Conservation (phyloP, 768 basidiomycete genomes). For the Amanita rimosa region DNA sequence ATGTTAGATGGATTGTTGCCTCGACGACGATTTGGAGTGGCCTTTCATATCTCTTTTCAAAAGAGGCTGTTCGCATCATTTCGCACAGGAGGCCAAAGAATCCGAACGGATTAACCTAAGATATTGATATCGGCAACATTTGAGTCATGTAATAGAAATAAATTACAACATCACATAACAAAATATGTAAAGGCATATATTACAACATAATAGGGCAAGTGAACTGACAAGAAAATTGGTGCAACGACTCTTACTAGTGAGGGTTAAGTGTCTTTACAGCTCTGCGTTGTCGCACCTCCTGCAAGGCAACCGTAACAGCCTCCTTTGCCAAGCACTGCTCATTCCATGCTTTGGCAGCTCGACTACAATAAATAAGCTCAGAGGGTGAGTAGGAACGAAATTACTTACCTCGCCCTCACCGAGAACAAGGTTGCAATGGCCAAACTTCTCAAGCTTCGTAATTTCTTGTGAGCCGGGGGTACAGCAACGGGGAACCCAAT, state of each 20-base stretch:
- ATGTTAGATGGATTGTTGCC: conserved; percentile 69
- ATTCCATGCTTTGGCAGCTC: conserved; percentile 52
- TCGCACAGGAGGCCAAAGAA: conserved; percentile 18
- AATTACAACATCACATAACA: conserved; percentile 3
- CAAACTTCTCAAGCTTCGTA: conserved; percentile 43
- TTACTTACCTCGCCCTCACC: conserved; percentile 49
- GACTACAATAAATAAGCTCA: conserved; percentile 24
- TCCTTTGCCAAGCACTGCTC: conserved; percentile 49
- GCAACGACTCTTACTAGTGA: too few species aligned
- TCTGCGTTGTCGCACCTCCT: conserved; percentile 56
- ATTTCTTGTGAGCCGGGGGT: conserved; percentile 23
- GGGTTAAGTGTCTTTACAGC: conserved; percentile 14
- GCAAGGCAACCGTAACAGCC: conserved; percentile 51
- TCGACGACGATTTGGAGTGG: conserved; percentile 91
- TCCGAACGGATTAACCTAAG: conserved; percentile 3
- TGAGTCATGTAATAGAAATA: background rate
- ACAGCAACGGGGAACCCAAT: conserved; percentile 54
- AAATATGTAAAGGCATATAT: background rate
- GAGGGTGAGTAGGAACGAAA: background rate
- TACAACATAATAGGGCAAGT: background rate
- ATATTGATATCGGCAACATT: background rate
- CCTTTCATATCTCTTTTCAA: conserved; percentile 67
- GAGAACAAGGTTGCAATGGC: conserved; percentile 55
- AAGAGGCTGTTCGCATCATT: conserved; percentile 58
- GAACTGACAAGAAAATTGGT: background rate